A percentile compares a stretch with the other conserved stretches of the same genome.
Conservation (phyloP, 2,329 filamentous ascomycete species). For the Rhytidhysteron rufulum region DNA sequence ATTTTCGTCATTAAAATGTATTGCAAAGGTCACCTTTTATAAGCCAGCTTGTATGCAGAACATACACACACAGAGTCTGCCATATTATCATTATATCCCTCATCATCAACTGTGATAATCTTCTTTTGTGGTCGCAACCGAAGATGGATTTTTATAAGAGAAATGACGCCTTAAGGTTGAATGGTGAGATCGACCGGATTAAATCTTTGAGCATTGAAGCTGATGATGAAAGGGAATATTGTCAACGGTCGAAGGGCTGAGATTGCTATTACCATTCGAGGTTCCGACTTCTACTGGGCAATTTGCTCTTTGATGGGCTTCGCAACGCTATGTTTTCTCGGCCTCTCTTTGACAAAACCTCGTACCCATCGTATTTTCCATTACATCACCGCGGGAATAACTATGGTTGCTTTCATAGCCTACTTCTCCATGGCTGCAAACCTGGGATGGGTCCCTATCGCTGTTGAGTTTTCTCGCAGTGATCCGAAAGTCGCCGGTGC, state of each 20-base stretch:
- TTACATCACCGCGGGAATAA: conserved; percentile 59
- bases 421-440: conserved; percentile 68
- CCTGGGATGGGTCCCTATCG: conserved; percentile 59
- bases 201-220: background rate
- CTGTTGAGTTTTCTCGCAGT: conserved; percentile 55
- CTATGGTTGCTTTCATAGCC: conserved; percentile 57
- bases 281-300: conserved; percentile 62
- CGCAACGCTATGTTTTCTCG: conserved; percentile 52
- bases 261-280: conserved; percentile 56
- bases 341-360: conserved; percentile 50
- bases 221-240: conserved; percentile 35
- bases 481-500: conserved; percentile 45
- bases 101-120: too few relatives aligned
- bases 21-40: too few relatives aligned
- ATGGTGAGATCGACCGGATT: conserved; percentile 12
- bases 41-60: too few relatives aligned
- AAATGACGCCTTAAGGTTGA: conserved; percentile 21
- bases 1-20: too few relatives aligned
- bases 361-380: conserved; percentile 58
- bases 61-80: too few relatives aligned
- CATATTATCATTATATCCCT: too few relatives aligned
- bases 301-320: conserved; percentile 58
- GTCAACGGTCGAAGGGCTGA: conserved; percentile 47
- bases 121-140: background rate
- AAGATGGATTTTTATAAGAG: conserved; percentile 7